phyloP scores from a whole-genome alignment of 495 filamentous ascomycete species.

The Hypoxylon intermedium region DNA sequence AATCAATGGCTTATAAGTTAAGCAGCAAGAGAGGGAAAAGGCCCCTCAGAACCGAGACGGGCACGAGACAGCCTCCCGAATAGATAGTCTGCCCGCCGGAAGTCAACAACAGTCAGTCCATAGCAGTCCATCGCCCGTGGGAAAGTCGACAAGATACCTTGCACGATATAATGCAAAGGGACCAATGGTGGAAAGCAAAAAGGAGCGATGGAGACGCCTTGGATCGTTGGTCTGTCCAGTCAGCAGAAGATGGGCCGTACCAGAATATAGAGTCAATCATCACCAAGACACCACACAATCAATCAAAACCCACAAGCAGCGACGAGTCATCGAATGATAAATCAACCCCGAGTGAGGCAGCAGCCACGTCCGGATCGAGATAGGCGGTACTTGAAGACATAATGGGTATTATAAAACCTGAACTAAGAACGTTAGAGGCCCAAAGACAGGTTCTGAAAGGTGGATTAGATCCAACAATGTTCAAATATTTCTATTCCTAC shows the following conservation, averaged over 20 bases:
- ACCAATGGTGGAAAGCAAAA: not conserved
- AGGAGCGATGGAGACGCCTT: not conserved
- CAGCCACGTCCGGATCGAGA: constrained; percentile 25
- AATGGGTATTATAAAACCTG: not conserved
- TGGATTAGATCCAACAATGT: not conserved
- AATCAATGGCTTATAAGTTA: constrained; percentile 7
- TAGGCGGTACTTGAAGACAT: not conserved
- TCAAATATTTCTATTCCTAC: constrained; percentile 35
- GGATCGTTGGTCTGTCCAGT: constrained; percentile 18
- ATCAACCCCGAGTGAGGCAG: constrained; percentile 8
- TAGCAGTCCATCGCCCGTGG: constrained; percentile 23
- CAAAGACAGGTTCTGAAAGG: not conserved
- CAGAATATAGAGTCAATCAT: constrained; percentile 18
- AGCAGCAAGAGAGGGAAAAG: constrained; percentile 3
- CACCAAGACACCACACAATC: not conserved
- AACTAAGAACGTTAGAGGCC: not conserved
- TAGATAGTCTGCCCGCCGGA: not conserved
- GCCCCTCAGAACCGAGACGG: not conserved
- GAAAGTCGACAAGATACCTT: constrained; percentile 1
- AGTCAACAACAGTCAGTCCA: not conserved
- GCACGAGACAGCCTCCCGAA: not conserved
- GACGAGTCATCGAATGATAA: not conserved
- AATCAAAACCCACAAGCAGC: not conserved
- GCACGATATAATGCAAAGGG: not conserved
- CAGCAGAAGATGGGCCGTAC: constrained; percentile 25